A percentile compares a stretch with the other conserved stretches of the same genome.
Evolutionary conservation across 2,329 filamentous ascomycete genomes (phyloP).

Genomic region (Aspergillus jensenii): DNA sequence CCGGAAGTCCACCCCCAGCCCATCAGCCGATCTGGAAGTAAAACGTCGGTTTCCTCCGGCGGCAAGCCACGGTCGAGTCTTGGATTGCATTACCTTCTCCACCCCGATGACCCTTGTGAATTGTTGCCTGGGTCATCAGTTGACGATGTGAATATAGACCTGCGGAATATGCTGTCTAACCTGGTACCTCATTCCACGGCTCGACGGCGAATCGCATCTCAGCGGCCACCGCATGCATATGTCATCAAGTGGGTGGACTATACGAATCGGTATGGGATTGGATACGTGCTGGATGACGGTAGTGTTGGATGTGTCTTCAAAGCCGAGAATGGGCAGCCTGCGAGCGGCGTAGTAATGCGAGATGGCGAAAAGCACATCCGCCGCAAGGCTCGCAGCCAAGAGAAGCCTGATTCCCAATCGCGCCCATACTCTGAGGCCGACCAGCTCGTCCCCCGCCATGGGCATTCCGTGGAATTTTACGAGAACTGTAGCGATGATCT

Average conservation of each 20-base stretch:
- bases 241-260: conserved; percentile 57
- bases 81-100: conserved; percentile 39
- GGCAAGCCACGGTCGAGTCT: conserved; percentile 36
- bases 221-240: conserved; percentile 41
- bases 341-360: conserved; percentile 47
- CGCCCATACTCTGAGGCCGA: conserved; percentile 41
- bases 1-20: conserved; percentile 18
- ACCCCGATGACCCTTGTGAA: conserved; percentile 37
- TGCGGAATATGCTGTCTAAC: conserved; percentile 40
- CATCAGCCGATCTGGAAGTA: conserved; percentile 28
- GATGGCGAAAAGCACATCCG: conserved; percentile 49
- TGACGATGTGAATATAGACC: conserved; percentile 38
- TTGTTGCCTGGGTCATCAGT: conserved; percentile 40
- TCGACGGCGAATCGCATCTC: conserved; percentile 29
- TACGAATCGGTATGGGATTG: conserved; percentile 52
- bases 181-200: conserved; percentile 32
- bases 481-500: conserved; percentile 42
- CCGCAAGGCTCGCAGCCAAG: conserved; percentile 42
- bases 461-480: conserved; percentile 48
- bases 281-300: conserved; percentile 52
- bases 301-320: conserved; percentile 53
- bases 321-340: conserved; percentile 44
- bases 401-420: conserved; percentile 26
- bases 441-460: conserved; percentile 45
- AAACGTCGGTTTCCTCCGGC: conserved; percentile 21